Conservation (phyloP, 768 basidiomycete genomes). For the Psilocybe cubensis region DNA sequence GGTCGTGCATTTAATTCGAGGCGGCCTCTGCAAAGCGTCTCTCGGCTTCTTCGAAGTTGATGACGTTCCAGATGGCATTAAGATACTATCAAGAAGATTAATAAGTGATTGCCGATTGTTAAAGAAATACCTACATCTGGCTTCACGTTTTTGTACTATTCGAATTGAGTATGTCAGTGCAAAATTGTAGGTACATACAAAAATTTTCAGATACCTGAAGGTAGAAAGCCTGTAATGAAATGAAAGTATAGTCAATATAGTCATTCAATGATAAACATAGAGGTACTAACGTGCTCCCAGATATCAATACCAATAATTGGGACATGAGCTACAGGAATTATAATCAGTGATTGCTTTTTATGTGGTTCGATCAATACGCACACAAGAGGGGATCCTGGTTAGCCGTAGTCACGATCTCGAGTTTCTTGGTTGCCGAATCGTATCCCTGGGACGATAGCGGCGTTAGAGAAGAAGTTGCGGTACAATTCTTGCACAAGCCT, state of each 20-base stretch:
- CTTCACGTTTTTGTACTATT: conserved; percentile 90
- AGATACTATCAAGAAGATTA: conserved; percentile 36
- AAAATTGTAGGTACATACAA: background rate
- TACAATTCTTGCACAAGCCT: background rate
- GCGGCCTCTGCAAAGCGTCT: conserved; percentile 45
- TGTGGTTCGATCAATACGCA: conserved; percentile 20
- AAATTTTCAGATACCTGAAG: conserved; percentile 43
- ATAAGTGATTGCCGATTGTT: background rate
- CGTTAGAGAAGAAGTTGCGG: background rate
- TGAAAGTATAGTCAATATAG: conserved; percentile 5
- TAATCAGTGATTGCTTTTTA: background rate
- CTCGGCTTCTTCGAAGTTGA: conserved; percentile 96
- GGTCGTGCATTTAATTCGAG: conserved; percentile 10
- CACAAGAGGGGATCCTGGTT: conserved; percentile 91
- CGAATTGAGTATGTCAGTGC: conserved; percentile 18
- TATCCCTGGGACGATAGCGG: conserved; percentile 58
- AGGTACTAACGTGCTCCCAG: conserved; percentile 84
- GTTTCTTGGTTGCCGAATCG: conserved; percentile 63
- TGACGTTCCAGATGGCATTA: conserved; percentile 92
- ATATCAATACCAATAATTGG: conserved; percentile 97
- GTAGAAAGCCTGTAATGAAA: conserved; percentile 71
- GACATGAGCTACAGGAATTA: conserved; percentile 59
- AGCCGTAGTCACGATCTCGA: conserved; percentile 91
- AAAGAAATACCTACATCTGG: conserved; percentile 68
- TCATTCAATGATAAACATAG: background rate